Evolutionary conservation across 2,329 filamentous ascomycete species (phyloP), one percentile per base, ranked within the genome.

Genomic region (Rachicladosporium sp.): DNA sequence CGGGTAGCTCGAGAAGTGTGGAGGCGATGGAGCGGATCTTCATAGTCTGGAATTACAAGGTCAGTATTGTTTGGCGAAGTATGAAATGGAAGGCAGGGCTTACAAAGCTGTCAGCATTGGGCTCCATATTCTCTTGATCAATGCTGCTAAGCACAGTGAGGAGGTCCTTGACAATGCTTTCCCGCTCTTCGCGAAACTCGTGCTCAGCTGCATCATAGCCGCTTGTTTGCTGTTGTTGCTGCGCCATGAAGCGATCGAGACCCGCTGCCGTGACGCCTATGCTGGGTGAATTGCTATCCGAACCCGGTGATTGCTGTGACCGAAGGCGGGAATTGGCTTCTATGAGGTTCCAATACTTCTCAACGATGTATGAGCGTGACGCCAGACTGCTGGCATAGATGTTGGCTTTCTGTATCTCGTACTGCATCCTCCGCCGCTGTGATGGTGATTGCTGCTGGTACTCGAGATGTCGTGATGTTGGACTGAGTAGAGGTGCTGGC

Each of bases 391-490:
- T 89, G 2, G 80, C 77, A 54, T 89, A 86, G 31, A 94, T 83
- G 57, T 93, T 93, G 5, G 85, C 83, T 57, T 93, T 93, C 57
- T 93, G 86, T 23, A 94, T 91, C 61, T 93, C 87, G 48, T 80
- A 86, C 55, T 91, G 84, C 4, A 87, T 64, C 23, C 54, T 52
- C 30, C 63, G 59, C 4, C 65, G 60, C 31, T 63, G 54, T 43
- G 66, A 63, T 1, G 56, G 52, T 9, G 51, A 45, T 31, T 61
- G 56, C 19, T 55, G 52, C 23, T 37, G 40, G 11, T 35, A 34
- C 13, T 34, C 36, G 1, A 36, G 32, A 10, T 37, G 12, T 8
- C 23, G 32, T 10, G 35, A 21, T 10, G 23, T 37, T 13, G 40
- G 36, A 31, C 40, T 52, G 44, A 32, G 49, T 49, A 42, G 11